phyloP scores from a whole-genome alignment of 2,329 filamentous ascomycete species.

The Graphilbum sp. region DNA sequence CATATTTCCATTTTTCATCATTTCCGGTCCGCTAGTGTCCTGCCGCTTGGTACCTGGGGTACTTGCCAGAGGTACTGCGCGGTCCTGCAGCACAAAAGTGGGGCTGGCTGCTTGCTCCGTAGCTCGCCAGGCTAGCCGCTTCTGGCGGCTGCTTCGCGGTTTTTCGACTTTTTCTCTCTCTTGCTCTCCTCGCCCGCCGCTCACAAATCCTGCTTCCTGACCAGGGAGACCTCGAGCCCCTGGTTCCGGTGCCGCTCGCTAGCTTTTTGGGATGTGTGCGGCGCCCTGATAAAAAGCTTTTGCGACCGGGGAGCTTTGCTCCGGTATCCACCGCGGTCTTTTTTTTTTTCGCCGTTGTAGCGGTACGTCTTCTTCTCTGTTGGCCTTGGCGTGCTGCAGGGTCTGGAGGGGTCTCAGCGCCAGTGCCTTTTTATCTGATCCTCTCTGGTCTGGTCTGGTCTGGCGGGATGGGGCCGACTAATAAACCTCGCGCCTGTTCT shows the following conservation, averaged over 20 bases:
- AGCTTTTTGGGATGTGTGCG: background rate
- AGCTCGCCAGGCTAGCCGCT: too few species aligned
- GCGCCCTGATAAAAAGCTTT: background rate
- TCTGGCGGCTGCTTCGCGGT: too few species aligned
- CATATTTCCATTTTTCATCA: too few species aligned
- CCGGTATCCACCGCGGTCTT: background rate
- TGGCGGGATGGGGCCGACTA: background rate
- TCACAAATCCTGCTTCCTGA: background rate
- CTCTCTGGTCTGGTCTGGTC: background rate
- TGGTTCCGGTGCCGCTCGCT: slow-evolving; percentile 5
- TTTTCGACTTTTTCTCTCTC: too few species aligned
- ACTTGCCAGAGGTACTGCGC: too few species aligned
- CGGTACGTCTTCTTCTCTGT: background rate
- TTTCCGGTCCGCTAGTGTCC: too few species aligned
- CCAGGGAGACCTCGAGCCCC: background rate
- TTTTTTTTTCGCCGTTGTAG: background rate
- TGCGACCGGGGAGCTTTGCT: background rate
- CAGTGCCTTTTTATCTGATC: background rate
- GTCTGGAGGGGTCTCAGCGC: background rate
- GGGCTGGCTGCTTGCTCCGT: too few species aligned
- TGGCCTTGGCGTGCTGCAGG: background rate
- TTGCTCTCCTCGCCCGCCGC: too few species aligned
- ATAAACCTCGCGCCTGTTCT: background rate
- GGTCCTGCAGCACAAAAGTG: too few species aligned
- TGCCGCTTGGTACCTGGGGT: too few species aligned